Percentiles rank a stretch among this genome's conserved stretches.
These are phyloP conservation scores for Globisporangium spinosum DNA, from an alignment of 352 stramenopile species.

Conservation along the genomic window DNA sequence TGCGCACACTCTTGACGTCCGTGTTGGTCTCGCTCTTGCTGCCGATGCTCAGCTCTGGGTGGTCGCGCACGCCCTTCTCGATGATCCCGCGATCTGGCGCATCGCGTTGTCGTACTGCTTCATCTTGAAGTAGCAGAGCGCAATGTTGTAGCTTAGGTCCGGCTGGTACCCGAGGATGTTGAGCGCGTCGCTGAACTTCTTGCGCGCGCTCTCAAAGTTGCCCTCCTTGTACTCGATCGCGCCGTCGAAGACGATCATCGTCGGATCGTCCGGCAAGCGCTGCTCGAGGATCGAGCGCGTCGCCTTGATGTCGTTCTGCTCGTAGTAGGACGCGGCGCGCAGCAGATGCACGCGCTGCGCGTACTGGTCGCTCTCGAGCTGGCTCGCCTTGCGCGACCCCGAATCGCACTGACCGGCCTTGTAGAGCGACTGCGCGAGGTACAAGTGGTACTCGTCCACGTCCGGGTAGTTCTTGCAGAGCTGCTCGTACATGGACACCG, in stretches of 20 bases:
- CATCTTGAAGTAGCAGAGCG: constrained; percentile 92
- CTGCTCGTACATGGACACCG: constrained; percentile 93
- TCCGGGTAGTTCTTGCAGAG: constrained; percentile 91
- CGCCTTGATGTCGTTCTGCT: constrained; percentile 92
- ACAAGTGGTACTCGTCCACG: constrained; percentile 94
- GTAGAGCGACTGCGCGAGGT: constrained; percentile 94
- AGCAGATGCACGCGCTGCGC: constrained; percentile 82
- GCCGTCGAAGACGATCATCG: constrained; percentile 85
- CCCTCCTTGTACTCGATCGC: constrained; percentile 86
- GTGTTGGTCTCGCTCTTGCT: constrained; percentile 89
- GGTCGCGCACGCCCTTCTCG: constrained; percentile 86
- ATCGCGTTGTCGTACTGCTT: constrained; percentile 92
- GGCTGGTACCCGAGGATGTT: constrained; percentile 92
- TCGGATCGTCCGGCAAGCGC: constrained; percentile 90
- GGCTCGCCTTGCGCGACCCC: constrained; percentile 72
- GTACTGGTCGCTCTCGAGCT: constrained; percentile 86
- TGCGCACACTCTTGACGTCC: constrained; percentile 88
- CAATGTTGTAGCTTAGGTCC: constrained; percentile 94
- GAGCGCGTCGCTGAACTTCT: constrained; percentile 91
- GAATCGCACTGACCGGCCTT: constrained; percentile 87
- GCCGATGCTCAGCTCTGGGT: constrained; percentile 91
- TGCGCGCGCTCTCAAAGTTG: constrained; percentile 86
- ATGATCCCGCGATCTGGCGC: constrained; percentile 94
- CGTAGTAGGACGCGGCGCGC: constrained; percentile 92
- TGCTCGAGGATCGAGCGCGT: constrained; percentile 91